Evolutionary conservation across 192 early-diverging fungal genomes (phyloP).

Genomic region (Linnemannia elongata): DNA sequence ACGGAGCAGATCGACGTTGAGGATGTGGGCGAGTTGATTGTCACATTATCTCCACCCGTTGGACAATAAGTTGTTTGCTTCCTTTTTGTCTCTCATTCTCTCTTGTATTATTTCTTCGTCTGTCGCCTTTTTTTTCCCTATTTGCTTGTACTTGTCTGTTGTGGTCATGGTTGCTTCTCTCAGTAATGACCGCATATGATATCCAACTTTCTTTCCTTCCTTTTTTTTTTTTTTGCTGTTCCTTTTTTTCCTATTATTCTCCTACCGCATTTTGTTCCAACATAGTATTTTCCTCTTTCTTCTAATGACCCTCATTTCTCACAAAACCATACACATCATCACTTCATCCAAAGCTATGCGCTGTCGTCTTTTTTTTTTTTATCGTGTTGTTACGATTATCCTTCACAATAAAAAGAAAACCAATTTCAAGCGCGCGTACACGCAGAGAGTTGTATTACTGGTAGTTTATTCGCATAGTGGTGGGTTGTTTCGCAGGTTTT

Average conservation of each 20-base stretch:
- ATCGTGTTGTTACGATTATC: neutral
- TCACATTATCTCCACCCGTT: conserved; percentile 43
- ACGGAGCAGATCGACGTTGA: conserved; percentile 55
- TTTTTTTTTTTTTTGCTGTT: neutral
- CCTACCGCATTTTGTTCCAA: neutral
- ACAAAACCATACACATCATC: neutral
- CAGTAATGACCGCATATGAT: neutral
- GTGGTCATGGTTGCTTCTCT: neutral
- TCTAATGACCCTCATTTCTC: neutral
- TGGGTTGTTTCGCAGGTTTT: no score
- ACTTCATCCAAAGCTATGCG: neutral
- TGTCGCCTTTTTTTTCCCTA: neutral
- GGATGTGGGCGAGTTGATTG: conserved; percentile 56
- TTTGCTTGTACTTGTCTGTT: neutral
- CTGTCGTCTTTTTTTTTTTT: neutral
- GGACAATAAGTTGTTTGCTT: neutral
- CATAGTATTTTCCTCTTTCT: neutral
- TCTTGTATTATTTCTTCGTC: neutral
- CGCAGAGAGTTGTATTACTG: neutral
- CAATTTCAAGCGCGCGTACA: neutral
- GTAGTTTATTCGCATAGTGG: neutral
- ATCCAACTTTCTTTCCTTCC: neutral
- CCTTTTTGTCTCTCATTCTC: conserved; percentile 8
- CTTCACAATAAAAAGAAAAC: neutral
- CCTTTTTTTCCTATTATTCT: neutral